Conservation (phyloP, 2,329 filamentous ascomycete species). For the Nemania abortiva region DNA sequence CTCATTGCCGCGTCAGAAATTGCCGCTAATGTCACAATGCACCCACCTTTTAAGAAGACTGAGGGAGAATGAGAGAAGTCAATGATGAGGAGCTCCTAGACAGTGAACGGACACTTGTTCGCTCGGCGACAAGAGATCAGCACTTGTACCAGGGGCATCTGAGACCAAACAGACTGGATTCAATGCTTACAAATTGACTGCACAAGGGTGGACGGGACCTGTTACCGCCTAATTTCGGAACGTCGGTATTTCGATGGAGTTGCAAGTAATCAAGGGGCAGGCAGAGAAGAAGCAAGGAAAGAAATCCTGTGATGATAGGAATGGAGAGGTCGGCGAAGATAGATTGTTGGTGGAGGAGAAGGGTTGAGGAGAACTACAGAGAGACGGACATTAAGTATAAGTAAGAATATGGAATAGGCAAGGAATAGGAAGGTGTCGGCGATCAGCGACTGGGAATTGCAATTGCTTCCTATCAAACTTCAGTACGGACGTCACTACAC, state of each 20-base stretch:
- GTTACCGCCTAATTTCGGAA: constrained; percentile 7
- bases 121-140: constrained; percentile 13
- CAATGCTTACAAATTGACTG: constrained; percentile 2
- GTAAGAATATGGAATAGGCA: constrained; percentile 7
- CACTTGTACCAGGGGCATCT: constrained; percentile 6
- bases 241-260: constrained; percentile 10
- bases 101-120: neutral
- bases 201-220: constrained; percentile 1
- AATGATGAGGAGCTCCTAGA: constrained; percentile 17
- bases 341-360: constrained; percentile 10
- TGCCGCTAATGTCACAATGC: constrained; percentile 15
- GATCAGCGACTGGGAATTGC: constrained; percentile 5
- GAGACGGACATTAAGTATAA: neutral
- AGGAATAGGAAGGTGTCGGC: constrained; percentile 8
- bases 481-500: constrained; percentile 8
- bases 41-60: constrained; percentile 5
- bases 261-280: neutral
- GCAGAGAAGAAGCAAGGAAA: constrained; percentile 5
- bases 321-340: constrained; percentile 16
- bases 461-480: constrained; percentile 14
- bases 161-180: constrained; percentile 7
- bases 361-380: constrained; percentile 1
- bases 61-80: constrained; percentile 8
- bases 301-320: neutral
- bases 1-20: constrained; percentile 17